Evolutionary conservation across 2,329 filamentous ascomycete species (phyloP), one percentile per base, ranked within the genome.

Genomic region (Penicillium digitatum): DNA sequence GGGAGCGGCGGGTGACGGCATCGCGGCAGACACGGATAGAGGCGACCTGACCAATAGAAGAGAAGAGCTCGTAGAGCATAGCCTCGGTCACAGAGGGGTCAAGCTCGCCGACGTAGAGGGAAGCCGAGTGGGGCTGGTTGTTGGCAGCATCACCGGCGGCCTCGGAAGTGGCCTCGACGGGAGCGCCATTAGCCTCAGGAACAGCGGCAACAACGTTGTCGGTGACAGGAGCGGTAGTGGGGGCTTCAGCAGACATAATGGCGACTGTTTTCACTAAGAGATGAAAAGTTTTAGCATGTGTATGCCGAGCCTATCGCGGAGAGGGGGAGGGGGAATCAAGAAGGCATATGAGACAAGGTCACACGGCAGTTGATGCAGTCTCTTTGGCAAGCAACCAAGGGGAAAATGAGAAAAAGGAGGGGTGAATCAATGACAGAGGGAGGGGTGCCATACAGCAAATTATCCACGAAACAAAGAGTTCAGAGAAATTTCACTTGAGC

Each of bases 1-100:
- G 90, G 64, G 94, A 99, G 78, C 94, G 93, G 76, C 94, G 92
- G 72, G 94, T 97, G 74, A 99, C 92, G 62, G 94, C 93, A 74
- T 99, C 94, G 80, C 94, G 94, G 86, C 94, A 99, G 75, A 99
- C 94, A 84, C 94, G 94, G 78, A 99, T 99, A 59, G 94, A 99
- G 65, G 94, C 94, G 70, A 99, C 94, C 72, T 95, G 93, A 68
- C 94, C 94, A 73, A 99, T 99, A 79, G 95, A 94, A 58, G 94
- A 97, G 85, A 99, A 99, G 62, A 99, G 89, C 86, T 99, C 94
- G 79, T 97, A 99, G 72, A 99, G 91, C 94, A 99, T 99, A 67
- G 94, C 94, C 84, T 99, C 94, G 63, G 94, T 99, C 76, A 99
- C 94, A 60, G 90, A 94, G 68, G 90, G 86, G 77, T 99, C 94